Evolutionary conservation across 495 filamentous ascomycete genomes (phyloP), one percentile per base, ranked within the genome.

Genomic region (Hypoxylon intermedium): DNA sequence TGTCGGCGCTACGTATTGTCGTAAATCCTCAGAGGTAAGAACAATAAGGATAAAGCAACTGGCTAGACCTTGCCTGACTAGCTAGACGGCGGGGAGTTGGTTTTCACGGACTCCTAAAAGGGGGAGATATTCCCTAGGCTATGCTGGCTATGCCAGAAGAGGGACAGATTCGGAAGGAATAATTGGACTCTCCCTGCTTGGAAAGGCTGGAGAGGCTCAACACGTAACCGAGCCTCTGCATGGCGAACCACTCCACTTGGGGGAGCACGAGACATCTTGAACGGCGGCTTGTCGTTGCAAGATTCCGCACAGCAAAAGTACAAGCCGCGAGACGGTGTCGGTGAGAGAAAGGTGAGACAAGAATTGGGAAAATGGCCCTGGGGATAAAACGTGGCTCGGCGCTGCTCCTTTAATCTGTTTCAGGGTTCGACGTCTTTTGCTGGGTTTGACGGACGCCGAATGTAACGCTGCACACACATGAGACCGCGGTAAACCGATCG

Each of bases 391-490:
- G 63, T 62, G 63, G 63, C 63, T 62, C 63, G 58, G 63, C 58
- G 58, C 63, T 58, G 58, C 63, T 67, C 63, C 63, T 67, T 67
- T 67, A 67, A 67, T 67, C 58, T 62, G 63, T 62, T 62, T 67
- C 63, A 62, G 58, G 53, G 63, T 61, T 67, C 58, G 63, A 67
- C 37, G 37, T 58, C 56, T 58, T 41, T 58, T 41, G 63, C 58
- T 62, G 58, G 58, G 58, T 57, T 63, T 53, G 42, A 40, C 44
- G 48, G 63, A 62, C 58, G 63, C 63, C 63, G 63, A 67, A 67
- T 67, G 63, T 47, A 58, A 67, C 63, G 63, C 63, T 67, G 56
- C 62, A 67, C 63, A 52, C 37, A 63, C 53, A 52, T 61, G 62
- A 65, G 62, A 65, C 62, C 46, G 42, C 52, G 47, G 63, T 58